Evolutionary conservation across 1,139 yeast species (phyloP).

Genomic region (Diutina ranongensis): DNA sequence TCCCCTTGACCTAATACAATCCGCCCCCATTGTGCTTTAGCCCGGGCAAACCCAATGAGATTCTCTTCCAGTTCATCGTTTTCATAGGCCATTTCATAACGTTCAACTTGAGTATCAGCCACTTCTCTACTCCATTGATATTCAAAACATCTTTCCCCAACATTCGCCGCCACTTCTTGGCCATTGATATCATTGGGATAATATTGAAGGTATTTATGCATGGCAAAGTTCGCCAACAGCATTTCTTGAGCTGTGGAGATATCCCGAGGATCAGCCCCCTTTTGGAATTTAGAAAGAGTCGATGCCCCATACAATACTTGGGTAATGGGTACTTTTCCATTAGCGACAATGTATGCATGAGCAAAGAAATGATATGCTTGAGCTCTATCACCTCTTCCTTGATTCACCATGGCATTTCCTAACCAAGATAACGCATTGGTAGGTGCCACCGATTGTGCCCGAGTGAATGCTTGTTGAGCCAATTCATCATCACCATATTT

Average conservation of each 20-base stretch:
- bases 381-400: slow-evolving; percentile 41
- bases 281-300: slow-evolving; percentile 33
- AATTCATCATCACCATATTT: slow-evolving; percentile 57
- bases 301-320: slow-evolving; percentile 57
- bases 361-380: slow-evolving; percentile 51
- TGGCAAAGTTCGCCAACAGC: slow-evolving; percentile 58
- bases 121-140: slow-evolving; percentile 41
- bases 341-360: slow-evolving; percentile 68
- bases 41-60: slow-evolving; percentile 40
- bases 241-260: slow-evolving; percentile 53
- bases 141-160: slow-evolving; percentile 64
- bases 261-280: slow-evolving; percentile 35
- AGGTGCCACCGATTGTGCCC: slow-evolving; percentile 79
- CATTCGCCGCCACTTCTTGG: slow-evolving; percentile 40
- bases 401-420: slow-evolving; percentile 67
- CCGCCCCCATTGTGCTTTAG: slow-evolving; percentile 64
- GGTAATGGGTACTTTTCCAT: slow-evolving; percentile 61
- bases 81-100: slow-evolving; percentile 29
- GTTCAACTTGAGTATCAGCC: slow-evolving; percentile 24
- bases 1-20: slow-evolving; percentile 47
- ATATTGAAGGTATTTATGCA: slow-evolving; percentile 59
- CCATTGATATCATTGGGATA: slow-evolving; percentile 58
- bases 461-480: slow-evolving; percentile 60
- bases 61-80: slow-evolving; percentile 35
- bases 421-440: slow-evolving; percentile 73